Base-by-base conservation (phyloP, 306 rosid genomes). In the Elaeagnus macrophylla region DNA sequence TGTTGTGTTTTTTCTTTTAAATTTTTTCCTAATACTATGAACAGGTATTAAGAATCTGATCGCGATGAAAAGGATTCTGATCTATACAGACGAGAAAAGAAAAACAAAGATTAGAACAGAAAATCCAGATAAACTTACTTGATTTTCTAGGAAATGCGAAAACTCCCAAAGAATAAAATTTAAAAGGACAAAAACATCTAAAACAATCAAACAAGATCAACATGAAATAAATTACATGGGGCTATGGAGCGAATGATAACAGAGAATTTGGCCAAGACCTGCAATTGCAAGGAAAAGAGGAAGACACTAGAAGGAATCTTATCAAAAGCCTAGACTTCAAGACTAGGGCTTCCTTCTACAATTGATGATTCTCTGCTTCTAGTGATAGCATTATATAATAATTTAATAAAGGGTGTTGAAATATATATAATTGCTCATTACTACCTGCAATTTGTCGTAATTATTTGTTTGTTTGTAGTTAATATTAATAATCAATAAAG, bases 261-360 rank as follows among this genome's bases (percentile, higher is more conserved):
- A 12, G 7, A 7, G 7, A n/a, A n/a, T 17, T n/a, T 8, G 25
- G 54, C 35, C 56, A 46, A 36, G 59, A 44, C 35, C 54, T 2
- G 61, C 17, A 70, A 57, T 45, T 51, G 50, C 65, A 16, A 48
- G 44, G 58, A 49, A 50, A 71, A 14, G 19, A 53, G 35, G 62
- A 39, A 51, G 47, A 10, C 43, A 20, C 8, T 12, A 39, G 5
- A 35, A 48, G 39, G 12, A 9, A 7, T 42, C 7, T 12, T 16
- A 16, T 12, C 19, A 10, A 17, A 39, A 39, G n/a, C 39, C 20
- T 41, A 9, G 12, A 32, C 1, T 7, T 20, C 18, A 48, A 62
- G 51, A 54, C 49, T 39, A 60, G 47, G 37, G 46, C 38, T 60
- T 37, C 25, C 46, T 41, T 41, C 46, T 41, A 17, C 13, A 37